Evolutionary conservation across 371 early-diverging fungal genomes (phyloP), one percentile per base, ranked within the genome.

Genomic region (Apophysomyces variabilis): DNA sequence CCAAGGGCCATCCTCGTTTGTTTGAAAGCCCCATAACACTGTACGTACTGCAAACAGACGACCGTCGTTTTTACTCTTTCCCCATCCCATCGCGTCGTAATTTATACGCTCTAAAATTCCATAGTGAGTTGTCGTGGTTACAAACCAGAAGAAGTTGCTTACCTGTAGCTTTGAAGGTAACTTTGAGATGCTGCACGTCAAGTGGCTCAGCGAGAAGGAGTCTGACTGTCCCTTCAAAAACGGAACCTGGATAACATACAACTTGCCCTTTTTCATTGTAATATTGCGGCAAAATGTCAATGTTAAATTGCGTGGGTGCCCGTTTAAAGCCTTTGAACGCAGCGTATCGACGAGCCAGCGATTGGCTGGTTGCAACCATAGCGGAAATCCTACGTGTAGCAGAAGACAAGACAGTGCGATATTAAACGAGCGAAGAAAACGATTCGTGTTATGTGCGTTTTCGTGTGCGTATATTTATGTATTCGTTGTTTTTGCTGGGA

Each of bases 41-140:
- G 75, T 78, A 3, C 70, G 65, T 7, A 80, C 65, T 13, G 62
- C 69, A 66, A 78, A 80, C n/a, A 76, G 36, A 4, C 67, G 66
- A n/a, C 72, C 73, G 7, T 68, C 72, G 5, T 58, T 54, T 2
- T 62, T 66, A 14, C 67, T 65, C 5, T 64, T 38, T 39, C 62
- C 66, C 61, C 71, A 72, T 5, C 59, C 66, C 32, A 69, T 66
- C 18, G 61, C 56, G 36, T 79, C 74, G 18, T 67, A 60, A 44
- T 74, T 67, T 14, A 79, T 63, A 11, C 54, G 54, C 21, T 79
- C 79, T 79, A 62, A 26, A 56, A 13, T 16, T 4, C 38, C 4
- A 38, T 9, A 63, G 37, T 62, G 45, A 62, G 3, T 7, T 16
- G 13, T 63, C 38, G 18, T 39, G 11, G 21, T 1, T 16, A 26